These are phyloP conservation scores for Melastoma malabathricum DNA, from an alignment of 345 rosid species.

Conservation along the genomic window DNA sequence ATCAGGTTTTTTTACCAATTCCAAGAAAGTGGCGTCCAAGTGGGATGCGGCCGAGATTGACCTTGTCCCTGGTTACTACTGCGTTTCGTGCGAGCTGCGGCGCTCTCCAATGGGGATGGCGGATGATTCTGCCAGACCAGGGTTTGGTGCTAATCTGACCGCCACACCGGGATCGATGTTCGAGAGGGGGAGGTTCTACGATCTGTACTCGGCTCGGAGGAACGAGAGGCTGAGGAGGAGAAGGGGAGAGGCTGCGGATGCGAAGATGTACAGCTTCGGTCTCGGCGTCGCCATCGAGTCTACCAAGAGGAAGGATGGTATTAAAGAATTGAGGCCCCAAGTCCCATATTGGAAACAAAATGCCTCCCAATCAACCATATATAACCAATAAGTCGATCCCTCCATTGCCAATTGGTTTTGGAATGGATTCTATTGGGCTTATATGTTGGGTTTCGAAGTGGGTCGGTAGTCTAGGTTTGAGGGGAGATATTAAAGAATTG, in stretches of 20 bases:
- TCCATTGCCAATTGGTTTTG: too few species aligned
- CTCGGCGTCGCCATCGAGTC: constrained; percentile 56
- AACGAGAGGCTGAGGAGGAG: constrained; percentile 71
- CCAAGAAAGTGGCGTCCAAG: constrained; percentile 27
- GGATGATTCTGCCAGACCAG: constrained; percentile 6
- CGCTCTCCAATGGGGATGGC: constrained; percentile 48
- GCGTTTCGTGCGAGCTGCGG: constrained; percentile 56
- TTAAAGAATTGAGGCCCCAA: too few species aligned
- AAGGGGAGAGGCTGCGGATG: constrained; percentile 19
- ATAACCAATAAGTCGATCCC: too few species aligned
- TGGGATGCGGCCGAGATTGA: constrained; percentile 23
- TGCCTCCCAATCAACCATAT: too few species aligned
- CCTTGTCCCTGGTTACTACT: constrained; percentile 37
- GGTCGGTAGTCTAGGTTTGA: too few species aligned
- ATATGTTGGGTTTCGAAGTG: too few species aligned
- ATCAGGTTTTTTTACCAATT: constrained; percentile 44
- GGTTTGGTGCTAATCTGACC: constrained; percentile 3
- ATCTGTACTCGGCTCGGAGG: constrained; percentile 65
- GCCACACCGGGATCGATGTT: constrained; percentile 30
- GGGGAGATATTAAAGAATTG: too few species aligned
- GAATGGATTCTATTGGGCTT: too few species aligned
- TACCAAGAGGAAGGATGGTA: constrained; percentile 37
- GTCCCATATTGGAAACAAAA: too few species aligned
- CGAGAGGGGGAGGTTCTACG: constrained; percentile 82
- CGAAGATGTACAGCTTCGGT: constrained; percentile 21